These are phyloP conservation scores for Boletus sp. DNA, from an alignment of 1,284 basidiomycete species.

Conservation along the genomic window DNA sequence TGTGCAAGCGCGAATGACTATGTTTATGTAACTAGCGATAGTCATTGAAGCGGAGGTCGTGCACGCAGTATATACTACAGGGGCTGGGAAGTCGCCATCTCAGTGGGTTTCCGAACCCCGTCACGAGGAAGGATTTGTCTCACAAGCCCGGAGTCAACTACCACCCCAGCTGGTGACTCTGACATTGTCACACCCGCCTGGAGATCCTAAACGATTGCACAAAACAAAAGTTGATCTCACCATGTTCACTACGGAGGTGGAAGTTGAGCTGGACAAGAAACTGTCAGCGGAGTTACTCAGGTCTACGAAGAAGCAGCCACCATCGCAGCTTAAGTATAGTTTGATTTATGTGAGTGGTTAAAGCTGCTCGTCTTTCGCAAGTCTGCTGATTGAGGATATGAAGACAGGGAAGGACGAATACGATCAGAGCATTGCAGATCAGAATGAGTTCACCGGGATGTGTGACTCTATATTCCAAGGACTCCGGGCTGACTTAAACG, in stretches of 20 bases:
- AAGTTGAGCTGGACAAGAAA: background rate
- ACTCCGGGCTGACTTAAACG: constrained; percentile 75
- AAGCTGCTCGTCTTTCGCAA: background rate
- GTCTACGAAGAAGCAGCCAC: constrained; percentile 1
- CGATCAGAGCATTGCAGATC: constrained; percentile 66
- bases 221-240: background rate
- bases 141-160: too few relatives aligned
- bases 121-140: too few relatives aligned
- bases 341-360: constrained; percentile 3
- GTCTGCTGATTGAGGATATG: background rate
- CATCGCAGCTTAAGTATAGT: background rate
- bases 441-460: constrained; percentile 41
- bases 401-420: constrained; percentile 84
- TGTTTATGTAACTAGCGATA: background rate
- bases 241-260: background rate
- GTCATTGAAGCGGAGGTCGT: constrained; percentile 1
- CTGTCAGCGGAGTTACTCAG: background rate
- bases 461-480: constrained; percentile 77
- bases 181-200: background rate
- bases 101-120: background rate
- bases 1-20: background rate
- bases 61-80: background rate
- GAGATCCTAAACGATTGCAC: background rate
- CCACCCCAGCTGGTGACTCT: background rate
- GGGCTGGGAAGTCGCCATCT: background rate